Percentiles rank a stretch among this genome's conserved stretches.
These are phyloP conservation scores for Calocybe indica DNA, from an alignment of 768 basidiomycete genomes.

Conservation along the genomic window DNA sequence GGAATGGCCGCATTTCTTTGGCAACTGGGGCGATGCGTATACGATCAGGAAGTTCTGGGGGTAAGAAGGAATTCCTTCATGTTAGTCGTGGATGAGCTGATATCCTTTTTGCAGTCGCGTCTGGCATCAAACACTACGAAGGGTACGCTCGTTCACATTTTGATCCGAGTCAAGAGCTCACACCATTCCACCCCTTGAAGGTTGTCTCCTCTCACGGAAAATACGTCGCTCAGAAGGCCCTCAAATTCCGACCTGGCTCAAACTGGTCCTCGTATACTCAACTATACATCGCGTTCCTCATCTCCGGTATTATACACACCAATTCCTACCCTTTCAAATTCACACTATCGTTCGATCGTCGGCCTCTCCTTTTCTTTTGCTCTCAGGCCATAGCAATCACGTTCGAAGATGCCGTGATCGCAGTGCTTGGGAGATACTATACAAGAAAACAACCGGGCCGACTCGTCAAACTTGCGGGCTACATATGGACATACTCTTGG, in stretches of 20 bases:
- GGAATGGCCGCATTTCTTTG: constrained; percentile 27
- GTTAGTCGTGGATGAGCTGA: neutral
- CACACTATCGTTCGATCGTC: neutral
- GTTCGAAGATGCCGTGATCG: too few relatives aligned
- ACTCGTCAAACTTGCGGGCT: too few relatives aligned
- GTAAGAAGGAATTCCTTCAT: constrained; percentile 12
- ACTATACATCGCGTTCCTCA: constrained; percentile 27
- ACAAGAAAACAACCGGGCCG: too few relatives aligned
- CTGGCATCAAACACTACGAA: constrained; percentile 1
- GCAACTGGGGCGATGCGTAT: constrained; percentile 18
- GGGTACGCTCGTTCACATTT: constrained; percentile 13
- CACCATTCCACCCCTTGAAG: constrained; percentile 7
- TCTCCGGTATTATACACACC: constrained; percentile 28
- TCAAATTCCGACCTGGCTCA: constrained; percentile 19
- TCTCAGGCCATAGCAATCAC: too few relatives aligned
- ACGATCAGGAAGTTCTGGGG: constrained; percentile 28
- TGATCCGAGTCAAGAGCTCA: constrained; percentile 20
- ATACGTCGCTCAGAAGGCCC: constrained; percentile 13
- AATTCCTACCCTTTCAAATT: constrained; percentile 13
- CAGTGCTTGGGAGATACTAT: too few relatives aligned
- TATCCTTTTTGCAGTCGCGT: neutral
- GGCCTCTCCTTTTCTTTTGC: too few relatives aligned
- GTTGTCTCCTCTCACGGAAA: constrained; percentile 20
- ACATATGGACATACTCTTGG: too few relatives aligned
- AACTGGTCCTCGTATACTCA: constrained; percentile 21